phyloP scores from a whole-genome alignment of 1,284 basidiomycete species.

The Leccinum subspadiceum region DNA sequence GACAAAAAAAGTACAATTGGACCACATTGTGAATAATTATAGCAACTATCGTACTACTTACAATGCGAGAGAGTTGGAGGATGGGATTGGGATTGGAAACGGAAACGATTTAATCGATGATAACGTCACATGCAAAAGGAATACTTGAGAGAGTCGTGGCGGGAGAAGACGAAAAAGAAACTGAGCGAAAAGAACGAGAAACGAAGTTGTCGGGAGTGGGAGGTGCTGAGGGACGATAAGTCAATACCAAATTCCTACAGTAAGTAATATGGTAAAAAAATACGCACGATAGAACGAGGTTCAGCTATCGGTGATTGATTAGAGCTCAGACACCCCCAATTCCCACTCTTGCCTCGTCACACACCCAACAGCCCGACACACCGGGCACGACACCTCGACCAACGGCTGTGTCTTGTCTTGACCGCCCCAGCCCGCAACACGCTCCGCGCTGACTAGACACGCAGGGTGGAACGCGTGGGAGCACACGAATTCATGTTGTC shows the following conservation, averaged over 20 bases:
- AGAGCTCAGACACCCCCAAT: slow-evolving; percentile 38
- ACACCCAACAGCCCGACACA: slow-evolving; percentile 59
- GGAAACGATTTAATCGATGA: not conserved
- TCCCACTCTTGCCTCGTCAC: slow-evolving; percentile 63
- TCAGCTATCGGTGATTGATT: slow-evolving; percentile 5
- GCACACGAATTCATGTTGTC: slow-evolving; percentile 41
- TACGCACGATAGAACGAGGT: slow-evolving; percentile 8
- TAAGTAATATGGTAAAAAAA: not conserved
- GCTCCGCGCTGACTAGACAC: slow-evolving; percentile 72
- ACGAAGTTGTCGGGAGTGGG: not conserved
- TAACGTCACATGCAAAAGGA: not conserved
- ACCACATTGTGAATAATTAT: not conserved
- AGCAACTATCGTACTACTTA: not conserved
- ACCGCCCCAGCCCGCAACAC: slow-evolving; percentile 59
- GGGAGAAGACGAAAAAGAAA: not conserved
- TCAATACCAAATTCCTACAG: not conserved
- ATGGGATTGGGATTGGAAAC: not conserved
- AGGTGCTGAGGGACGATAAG: not conserved
- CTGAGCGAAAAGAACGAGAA: not conserved
- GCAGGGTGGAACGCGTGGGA: slow-evolving; percentile 65
- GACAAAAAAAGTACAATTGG: not conserved
- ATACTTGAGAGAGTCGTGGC: not conserved
- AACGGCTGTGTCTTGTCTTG: slow-evolving; percentile 41
- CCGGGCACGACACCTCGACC: slow-evolving; percentile 65
- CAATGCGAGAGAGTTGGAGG: not conserved